Evolutionary conservation across 164 flowering plant species (phyloP), one percentile per base, ranked within the genome.

Genomic region (Stephania japonica): DNA sequence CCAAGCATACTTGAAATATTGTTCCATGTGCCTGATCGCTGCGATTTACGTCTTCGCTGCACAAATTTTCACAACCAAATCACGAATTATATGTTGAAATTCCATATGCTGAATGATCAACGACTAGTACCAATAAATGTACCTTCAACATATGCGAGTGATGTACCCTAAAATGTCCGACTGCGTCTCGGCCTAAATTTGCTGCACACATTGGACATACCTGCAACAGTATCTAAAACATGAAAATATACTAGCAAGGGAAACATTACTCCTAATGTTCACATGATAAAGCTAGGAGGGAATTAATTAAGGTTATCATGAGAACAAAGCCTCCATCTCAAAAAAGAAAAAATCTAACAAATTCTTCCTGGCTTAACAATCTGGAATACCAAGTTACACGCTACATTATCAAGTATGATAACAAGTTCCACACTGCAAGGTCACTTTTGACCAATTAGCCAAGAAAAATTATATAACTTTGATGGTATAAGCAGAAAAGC

Each of bases 201-300:
- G 79, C 89, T 18, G 97, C 97, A 84, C 98, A 94, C 12, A 89
- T 75, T 47, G 98, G 98, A 81, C 98, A 94, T 56, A 94, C 98
- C 98, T 94, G 85, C 74, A 76, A 65, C 25, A 26, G 53, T 11
- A 3, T 12, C 53, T 16, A 3, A 11, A 47, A 47, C 53, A 47
- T 47, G 53, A 47, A 47, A 47, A 6, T 47, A 13, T 47, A 8
- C 11, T 47, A 47, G 4, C 10, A 47, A 47, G 53, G 53, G 16
- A 47, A 16, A 12, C 53, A 12, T 11, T 3, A 11, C 53, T 47
- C 16, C 13, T 11, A 9, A 44, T 44, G 8, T 44, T 9, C 8
- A 7, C 49, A 44, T 13, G 12, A 44, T 13, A 44, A 44, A 44
- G 49, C 49, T 44, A 44, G 49, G 12, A 44, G 49, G 49, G 12